Evolutionary conservation across 2,329 filamentous ascomycete genomes (phyloP), one percentile per base, ranked within the genome.

Genomic region (Lachnum nothofagi): DNA sequence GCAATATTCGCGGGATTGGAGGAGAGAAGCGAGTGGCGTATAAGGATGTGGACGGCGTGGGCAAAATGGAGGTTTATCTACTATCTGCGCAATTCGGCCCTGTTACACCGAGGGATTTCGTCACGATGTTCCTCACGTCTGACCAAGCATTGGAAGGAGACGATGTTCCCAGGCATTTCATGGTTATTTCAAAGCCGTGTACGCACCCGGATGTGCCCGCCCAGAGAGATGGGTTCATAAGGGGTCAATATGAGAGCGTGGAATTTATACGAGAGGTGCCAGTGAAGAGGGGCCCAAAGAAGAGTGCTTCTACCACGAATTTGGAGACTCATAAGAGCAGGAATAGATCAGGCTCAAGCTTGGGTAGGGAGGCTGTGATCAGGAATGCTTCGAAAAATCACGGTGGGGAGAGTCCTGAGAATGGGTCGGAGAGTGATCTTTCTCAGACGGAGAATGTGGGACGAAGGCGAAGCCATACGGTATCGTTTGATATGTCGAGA

Each of bases 61-160:
- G 84, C 8, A 78, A 78, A 60, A 65, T 86, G 45, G 79, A 88
- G 69, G 88, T 95, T 4, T 95, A 88, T 62, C 83, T 91, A 63
- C 76, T 95, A 1, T 91, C 88, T 19, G 90, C 90, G 2, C 86
- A 93, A 64, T 96, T 96, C 59, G 88, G 88, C 0, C 91, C 91
- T 3, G 93, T 88, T 0, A 82, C 90, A 2, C 86, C 91, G 0
- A 76, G 91, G 67, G 91, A 96, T 63, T 96, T 96, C 66, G 80
- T 95, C 44, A 86, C 87, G 4, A 70, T 94, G 51, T 75, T 93
- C 37, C 69, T 94, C 35, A 88, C 82, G 19, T 88, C 84, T 39
- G 52, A 63, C 64, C 55, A 63, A 50, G 58, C 60, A 38, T 20
- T 55, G 19, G 47, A 47, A 19, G 53, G 52, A 16, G 34, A 66